Conservation (phyloP, 1,284 basidiomycete species). For the Ceratobasidium sp. region DNA sequence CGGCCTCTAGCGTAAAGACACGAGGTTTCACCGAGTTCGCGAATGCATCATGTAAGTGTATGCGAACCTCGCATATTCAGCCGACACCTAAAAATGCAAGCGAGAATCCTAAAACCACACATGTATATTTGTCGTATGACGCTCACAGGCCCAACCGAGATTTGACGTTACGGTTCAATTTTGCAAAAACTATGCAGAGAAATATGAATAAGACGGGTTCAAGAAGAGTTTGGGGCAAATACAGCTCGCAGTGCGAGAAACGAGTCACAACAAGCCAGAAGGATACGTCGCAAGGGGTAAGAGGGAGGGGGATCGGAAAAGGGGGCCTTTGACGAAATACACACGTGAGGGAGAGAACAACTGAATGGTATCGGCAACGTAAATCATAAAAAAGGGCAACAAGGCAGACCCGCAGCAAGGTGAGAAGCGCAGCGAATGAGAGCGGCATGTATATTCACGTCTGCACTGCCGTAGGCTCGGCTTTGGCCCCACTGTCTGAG, state of each 20-base stretch:
- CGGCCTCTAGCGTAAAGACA: constrained; percentile 2
- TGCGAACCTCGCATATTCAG: background rate
- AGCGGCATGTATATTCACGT: constrained; percentile 1
- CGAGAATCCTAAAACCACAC: background rate
- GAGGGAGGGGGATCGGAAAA: background rate
- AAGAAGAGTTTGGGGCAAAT: constrained; percentile 10
- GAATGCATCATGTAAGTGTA: background rate
- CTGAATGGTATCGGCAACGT: constrained; percentile 12
- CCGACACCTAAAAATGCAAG: constrained; percentile 1
- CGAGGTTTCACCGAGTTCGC: background rate
- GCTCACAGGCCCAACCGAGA: background rate
- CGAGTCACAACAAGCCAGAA: background rate
- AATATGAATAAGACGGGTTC: background rate
- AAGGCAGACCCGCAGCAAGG: background rate
- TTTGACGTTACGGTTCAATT: background rate
- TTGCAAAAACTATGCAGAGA: background rate
- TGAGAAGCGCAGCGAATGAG: background rate
- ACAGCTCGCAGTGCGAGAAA: constrained; percentile 33
- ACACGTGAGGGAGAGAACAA: constrained; percentile 1
- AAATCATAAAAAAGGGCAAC: constrained; percentile 13
- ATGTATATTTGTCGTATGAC: background rate
- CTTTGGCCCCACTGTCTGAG: background rate
- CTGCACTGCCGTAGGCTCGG: constrained; percentile 6
- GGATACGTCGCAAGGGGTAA: background rate
- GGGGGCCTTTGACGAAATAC: background rate